Percentiles rank a stretch among this genome's conserved stretches.
Conservation (phyloP, 805 yeast species). For the Candida awuae region DNA sequence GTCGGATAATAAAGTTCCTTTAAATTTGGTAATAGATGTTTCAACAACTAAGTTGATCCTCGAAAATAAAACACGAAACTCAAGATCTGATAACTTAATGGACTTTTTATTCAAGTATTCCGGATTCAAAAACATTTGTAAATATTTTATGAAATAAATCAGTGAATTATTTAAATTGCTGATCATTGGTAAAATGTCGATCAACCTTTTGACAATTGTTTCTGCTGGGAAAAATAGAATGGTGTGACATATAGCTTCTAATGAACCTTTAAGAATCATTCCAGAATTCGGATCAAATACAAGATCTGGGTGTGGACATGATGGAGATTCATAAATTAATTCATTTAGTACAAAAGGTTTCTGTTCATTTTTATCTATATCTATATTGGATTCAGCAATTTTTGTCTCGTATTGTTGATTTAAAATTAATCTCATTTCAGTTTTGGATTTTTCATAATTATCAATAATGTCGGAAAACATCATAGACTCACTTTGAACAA, state of each 20-base stretch:
- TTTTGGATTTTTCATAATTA: constrained; percentile 1
- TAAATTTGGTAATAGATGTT: constrained; percentile 40
- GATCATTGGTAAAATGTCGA: constrained; percentile 47
- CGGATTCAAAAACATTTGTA: constrained; percentile 9
- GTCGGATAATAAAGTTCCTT: constrained; percentile 63
- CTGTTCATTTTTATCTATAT: background rate
- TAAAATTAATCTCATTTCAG: background rate
- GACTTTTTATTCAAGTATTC: background rate
- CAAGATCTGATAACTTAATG: constrained; percentile 8
- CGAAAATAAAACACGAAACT: constrained; percentile 6
- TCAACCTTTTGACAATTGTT: constrained; percentile 33
- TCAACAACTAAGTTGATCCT: constrained; percentile 10
- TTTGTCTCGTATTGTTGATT: background rate
- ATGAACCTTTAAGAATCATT: constrained; percentile 41
- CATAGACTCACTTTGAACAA: constrained; percentile 1
- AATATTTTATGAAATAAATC: constrained; percentile 31
- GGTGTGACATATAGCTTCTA: constrained; percentile 73
- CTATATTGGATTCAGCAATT: background rate
- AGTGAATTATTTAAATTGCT: constrained; percentile 40
- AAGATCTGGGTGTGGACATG: constrained; percentile 57
- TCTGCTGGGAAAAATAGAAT: constrained; percentile 45
- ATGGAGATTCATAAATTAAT: constrained; percentile 25
- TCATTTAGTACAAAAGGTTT: constrained; percentile 6
- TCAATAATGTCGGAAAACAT: constrained; percentile 4
- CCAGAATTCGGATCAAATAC: constrained; percentile 41